Evolutionary conservation across 2,329 filamentous ascomycete species (phyloP).

Genomic region (Ampelomyces quisqualis): DNA sequence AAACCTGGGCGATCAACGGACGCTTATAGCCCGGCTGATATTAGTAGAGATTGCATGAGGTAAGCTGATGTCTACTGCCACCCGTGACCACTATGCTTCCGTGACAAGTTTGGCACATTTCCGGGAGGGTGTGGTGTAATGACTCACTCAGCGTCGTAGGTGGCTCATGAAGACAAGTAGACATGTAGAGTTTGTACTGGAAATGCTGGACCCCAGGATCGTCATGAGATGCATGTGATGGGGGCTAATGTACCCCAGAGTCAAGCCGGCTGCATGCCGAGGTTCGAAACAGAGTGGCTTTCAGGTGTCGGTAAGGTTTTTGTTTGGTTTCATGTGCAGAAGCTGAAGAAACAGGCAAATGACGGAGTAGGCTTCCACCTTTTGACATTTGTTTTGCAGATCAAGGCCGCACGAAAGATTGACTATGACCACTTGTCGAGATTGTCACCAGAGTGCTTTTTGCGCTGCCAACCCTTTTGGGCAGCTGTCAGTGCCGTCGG

Average conservation of each 20-base stretch:
- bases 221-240: slow-evolving; percentile 25
- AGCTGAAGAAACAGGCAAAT: slow-evolving; percentile 10
- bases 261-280: slow-evolving; percentile 23
- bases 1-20: slow-evolving; percentile 4
- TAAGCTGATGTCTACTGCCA: slow-evolving; percentile 5
- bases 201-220: slow-evolving; percentile 32
- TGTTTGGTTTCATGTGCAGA: slow-evolving; percentile 23
- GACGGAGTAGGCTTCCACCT: too few species aligned
- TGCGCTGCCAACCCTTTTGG: not conserved
- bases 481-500: slow-evolving; percentile 3
- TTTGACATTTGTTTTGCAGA: too few species aligned
- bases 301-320: slow-evolving; percentile 22
- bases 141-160: slow-evolving; percentile 3
- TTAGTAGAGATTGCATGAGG: slow-evolving; percentile 10
- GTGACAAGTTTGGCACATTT: too few species aligned
- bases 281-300: slow-evolving; percentile 8
- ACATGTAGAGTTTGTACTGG: slow-evolving; percentile 34
- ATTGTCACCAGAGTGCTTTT: not conserved
- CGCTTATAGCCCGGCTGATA: slow-evolving; percentile 5
- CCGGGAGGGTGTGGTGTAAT: slow-evolving; percentile 29
- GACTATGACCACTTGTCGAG: not conserved
- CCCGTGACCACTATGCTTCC: too few species aligned
- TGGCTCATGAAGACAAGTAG: slow-evolving; percentile 13
- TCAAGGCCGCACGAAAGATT: slow-evolving; percentile 7
- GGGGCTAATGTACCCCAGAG: slow-evolving; percentile 40